Evolutionary conservation across 768 basidiomycete species (phyloP), one percentile per base, ranked within the genome.

Genomic region (Boletus coccyginus): DNA sequence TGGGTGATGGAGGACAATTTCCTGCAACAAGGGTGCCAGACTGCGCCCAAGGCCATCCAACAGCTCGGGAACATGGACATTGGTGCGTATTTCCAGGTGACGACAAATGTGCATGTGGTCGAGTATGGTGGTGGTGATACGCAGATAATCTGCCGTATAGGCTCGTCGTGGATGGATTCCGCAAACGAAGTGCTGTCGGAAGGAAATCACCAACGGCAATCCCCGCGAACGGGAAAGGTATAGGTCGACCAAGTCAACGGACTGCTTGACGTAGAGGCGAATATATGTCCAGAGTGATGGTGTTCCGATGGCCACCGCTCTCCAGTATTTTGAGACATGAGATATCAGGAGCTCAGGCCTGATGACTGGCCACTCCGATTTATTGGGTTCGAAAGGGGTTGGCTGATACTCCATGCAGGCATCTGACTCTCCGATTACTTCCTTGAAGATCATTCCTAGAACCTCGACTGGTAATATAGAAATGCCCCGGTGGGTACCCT

Each of bases 241-340:
- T 35, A 69, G 32, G 43, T 67, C 55, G 52, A 71, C 58, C 35
- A 70, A 54, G 46, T 69, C 59, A 31, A 44, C 33, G 21, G 67
- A 67, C 47, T 70, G 71, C n/a, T 59, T 41, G 58, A 71, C 52
- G 50, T 59, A 58, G 41, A 70, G 65, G 41, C 41, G 59, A 36
- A 70, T 63, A 27, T 60, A 54, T 6, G 73, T 71, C 80, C 80
- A 82, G 19, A 81, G 62, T 32, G 66, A 55, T 7, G 78, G 73
- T 6, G 69, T 71, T 38, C 66, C 69, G 31, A 75, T 50, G 32
- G 76, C 75, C 42, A 77, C 61, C 21, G 67, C 60, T 54, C 78
- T 68, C 80, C 80, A 81, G 52, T 70, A 58, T 40, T 58, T 69
- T 52, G 77, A 80, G 35, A 81, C 73, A 40, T 72, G 73, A 44